Evolutionary conservation across 495 filamentous ascomycete species (phyloP), one percentile per base, ranked within the genome.

Genomic region (Hyphodiscus hymeniophilus): DNA sequence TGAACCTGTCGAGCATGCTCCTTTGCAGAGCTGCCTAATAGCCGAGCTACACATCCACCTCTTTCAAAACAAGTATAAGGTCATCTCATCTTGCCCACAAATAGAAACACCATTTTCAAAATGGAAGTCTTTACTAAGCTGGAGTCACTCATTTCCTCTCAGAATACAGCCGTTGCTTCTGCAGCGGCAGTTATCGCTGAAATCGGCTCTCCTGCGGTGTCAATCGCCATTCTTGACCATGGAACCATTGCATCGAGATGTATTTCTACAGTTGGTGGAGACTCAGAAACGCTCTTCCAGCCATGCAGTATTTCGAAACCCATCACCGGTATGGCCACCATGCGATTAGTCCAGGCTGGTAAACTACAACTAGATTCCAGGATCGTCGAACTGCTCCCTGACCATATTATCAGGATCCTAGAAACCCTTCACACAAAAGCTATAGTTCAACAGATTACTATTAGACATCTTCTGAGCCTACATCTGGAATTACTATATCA

Each of bases 221-320:
- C 55, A 16, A 31, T 58, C 11, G 55, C 55, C 4, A 32, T 58
- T 10, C 48, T 56, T 26, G 33, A 58, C 40, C 30, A 33, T 33
- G 30, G 30, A 33, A 8, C 30, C 30, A 33, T 33, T 33, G n/a
- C 30, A 33, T 33, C 30, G n/a, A 33, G n/a, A 33, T 33, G 30
- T n/a, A 33, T 33, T 33, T 47, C 54, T 13, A 51, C 36, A 20
- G 45, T 38, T 34, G 38, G 28, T 3, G 52, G 47, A 16, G 44
- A 57, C 34, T 32, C 49, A 18, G 54, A 57, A 12, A 59, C 56
- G 22, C 28, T 57, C 10, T 59, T 55, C 49, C 54, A 59, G 50
- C 41, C 54, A 26, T 52, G 48, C 38, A 59, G 56, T 38, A 59
- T 59, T 38, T 59, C 56, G 17, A 59, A 59, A 48, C 36, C 54